These are phyloP conservation scores for Durotheca rogersii DNA, from an alignment of 495 filamentous ascomycete species.

Conservation along the genomic window DNA sequence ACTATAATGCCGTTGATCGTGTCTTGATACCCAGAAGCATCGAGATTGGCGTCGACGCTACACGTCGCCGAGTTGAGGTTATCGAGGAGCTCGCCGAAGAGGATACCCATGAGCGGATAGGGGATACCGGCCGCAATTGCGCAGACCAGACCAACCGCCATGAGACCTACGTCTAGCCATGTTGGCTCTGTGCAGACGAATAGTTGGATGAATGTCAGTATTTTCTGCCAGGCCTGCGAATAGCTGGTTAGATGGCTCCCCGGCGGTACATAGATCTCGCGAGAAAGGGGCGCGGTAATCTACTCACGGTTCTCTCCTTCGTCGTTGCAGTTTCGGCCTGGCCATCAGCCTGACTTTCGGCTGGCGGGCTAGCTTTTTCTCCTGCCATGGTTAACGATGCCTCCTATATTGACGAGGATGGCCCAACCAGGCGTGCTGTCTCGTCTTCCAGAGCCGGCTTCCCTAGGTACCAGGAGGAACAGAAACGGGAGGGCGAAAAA, in stretches of 20 bases:
- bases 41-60: slow-evolving; percentile 13
- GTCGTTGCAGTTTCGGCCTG: not conserved
- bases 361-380: not conserved
- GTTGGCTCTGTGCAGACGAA: slow-evolving; percentile 35
- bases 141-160: slow-evolving; percentile 48
- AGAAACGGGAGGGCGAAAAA: not conserved
- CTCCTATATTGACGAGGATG: not conserved
- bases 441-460: not conserved
- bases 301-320: slow-evolving; percentile 4
- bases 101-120: slow-evolving; percentile 64
- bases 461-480: not conserved
- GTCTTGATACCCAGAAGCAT: slow-evolving; percentile 33
- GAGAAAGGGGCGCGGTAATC: not conserved
- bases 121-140: slow-evolving; percentile 63
- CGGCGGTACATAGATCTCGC: not conserved
- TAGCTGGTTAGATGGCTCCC: not conserved
- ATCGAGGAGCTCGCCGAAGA: slow-evolving; percentile 66
- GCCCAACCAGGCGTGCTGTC: not conserved
- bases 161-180: slow-evolving; percentile 46
- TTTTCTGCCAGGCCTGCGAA: slow-evolving; percentile 5
- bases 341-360: not conserved
- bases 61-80: slow-evolving; percentile 60
- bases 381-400: not conserved
- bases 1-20: slow-evolving; percentile 56
- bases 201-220: slow-evolving; percentile 28